Percentiles rank a stretch among this genome's conserved stretches.
phyloP scores from a whole-genome alignment of 2,329 filamentous ascomycete genomes.

The Scortechinia acanthostroma region DNA sequence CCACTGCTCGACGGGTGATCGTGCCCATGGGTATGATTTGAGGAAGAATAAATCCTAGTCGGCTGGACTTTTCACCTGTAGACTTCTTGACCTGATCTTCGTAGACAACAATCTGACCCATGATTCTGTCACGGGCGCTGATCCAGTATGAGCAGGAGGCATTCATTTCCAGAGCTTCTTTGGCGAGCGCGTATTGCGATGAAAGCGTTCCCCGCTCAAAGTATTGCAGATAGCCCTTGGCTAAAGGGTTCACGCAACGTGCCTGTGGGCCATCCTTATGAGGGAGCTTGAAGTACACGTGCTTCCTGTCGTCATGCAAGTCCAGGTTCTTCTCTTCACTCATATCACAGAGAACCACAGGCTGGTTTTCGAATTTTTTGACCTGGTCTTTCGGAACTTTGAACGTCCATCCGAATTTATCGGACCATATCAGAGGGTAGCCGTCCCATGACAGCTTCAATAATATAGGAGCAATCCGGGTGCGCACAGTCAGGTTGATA shows the following conservation, averaged over 20 bases:
- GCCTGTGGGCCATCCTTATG: conserved; percentile 89
- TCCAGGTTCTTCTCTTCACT: conserved; percentile 60
- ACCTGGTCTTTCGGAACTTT: conserved; percentile 59
- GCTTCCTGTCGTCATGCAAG: conserved; percentile 58
- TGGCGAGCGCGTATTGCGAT: conserved; percentile 83
- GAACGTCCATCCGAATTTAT: conserved; percentile 89
- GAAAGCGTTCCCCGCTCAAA: conserved; percentile 85
- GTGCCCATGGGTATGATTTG: conserved; percentile 98
- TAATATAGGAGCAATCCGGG: conserved; percentile 77
- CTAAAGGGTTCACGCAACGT: conserved; percentile 78
- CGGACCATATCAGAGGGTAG: conserved; percentile 84
- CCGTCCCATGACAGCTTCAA: conserved; percentile 83
- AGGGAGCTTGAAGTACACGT: conserved; percentile 83
- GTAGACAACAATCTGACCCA: conserved; percentile 90
- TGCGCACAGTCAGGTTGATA: conserved; percentile 69
- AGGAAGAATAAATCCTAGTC: conserved; percentile 77
- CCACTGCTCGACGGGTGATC: conserved; percentile 85
- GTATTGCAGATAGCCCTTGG: conserved; percentile 82
- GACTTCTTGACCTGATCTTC: conserved; percentile 33
- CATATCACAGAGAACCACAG: conserved; percentile 72
- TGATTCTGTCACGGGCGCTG: conserved; percentile 85
- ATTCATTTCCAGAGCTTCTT: conserved; percentile 96
- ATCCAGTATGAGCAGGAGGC: conserved; percentile 99
- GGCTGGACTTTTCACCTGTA: conserved; percentile 12
- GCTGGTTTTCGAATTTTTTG: conserved; percentile 60